Base-by-base conservation (phyloP, 768 basidiomycete genomes). In the Fistulinella prunicolor region DNA sequence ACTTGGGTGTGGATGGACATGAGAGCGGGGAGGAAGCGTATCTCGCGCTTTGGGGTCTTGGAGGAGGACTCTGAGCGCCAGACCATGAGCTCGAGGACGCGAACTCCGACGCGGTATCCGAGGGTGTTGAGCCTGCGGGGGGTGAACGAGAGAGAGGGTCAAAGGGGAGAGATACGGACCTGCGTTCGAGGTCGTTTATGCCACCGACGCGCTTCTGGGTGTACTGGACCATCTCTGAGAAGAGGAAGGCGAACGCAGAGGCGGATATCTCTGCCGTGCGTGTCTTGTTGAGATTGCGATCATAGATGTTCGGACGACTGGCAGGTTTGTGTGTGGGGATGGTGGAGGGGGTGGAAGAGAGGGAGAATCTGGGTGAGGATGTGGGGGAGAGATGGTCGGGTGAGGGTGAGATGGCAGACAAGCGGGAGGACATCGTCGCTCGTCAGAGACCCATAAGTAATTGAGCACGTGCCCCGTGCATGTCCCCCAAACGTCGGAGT, bases 1-100 rank as follows among this genome's bases (percentile, higher is more conserved):
- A 98, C 85, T 57, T 95, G 91, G 1, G 92, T 94, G 59, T 97
- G 95, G 43, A 99, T 83, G 61, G 85, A 86, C 84, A 94, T 92
- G 46, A 99, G 78, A 4, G 89, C 87, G 6, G 93, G 90, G 16
- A 98, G 77, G 57, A 98, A 85, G 36, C 91, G 83, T 36, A 86
- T 87, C 63, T 95, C 93, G 59, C 94, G 84, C 64, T 94, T 94
- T 9, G 96, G 94, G n/a, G 85, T 77, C 69, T 96, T 90, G 34
- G 86, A 84, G 21, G 80, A 74, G 30, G 80, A 80, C 70, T 89
- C 92, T 44, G 78, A 75, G 21, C 84, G 85, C 86, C 84, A 92
- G 47, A 80, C 68, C 80, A 88, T 84, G 55, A 94, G 78, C 66
- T 94, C 93, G 30, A 97, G 78, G 17, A 94, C 83, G 21, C 94